A percentile compares a stretch with the other conserved stretches of the same genome.
Conservation (phyloP, 345 rosid species). For the Raphanus raphanistrum region DNA sequence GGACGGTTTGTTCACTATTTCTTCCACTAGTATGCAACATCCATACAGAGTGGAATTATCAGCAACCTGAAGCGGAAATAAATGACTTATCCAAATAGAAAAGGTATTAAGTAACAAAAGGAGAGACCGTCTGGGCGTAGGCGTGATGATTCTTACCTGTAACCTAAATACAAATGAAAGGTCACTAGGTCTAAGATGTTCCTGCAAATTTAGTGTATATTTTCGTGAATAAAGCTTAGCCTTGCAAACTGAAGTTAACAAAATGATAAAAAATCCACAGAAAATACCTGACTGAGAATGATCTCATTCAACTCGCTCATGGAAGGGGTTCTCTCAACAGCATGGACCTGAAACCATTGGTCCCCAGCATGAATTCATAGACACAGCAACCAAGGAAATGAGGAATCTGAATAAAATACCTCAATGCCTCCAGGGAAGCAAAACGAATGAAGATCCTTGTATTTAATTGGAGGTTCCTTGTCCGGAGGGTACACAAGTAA, state of each 20-base stretch:
- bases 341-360: constrained; percentile 64
- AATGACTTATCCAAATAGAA: constrained; percentile 16
- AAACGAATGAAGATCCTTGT: constrained; percentile 87
- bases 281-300: constrained; percentile 79
- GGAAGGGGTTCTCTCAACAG: constrained; percentile 91
- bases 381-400: neutral
- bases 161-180: constrained; percentile 87
- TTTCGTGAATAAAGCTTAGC: neutral
- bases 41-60: constrained; percentile 92
- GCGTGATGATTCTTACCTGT: constrained; percentile 57
- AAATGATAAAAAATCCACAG: constrained; percentile 9
- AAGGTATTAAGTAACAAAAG: neutral
- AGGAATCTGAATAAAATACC: constrained; percentile 43
- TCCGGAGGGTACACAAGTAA: constrained; percentile 90
- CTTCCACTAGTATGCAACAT: constrained; percentile 88
- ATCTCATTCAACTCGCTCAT: constrained; percentile 96
- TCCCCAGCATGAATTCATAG: neutral
- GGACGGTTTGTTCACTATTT: constrained; percentile 86
- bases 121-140: neutral
- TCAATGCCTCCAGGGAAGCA: constrained; percentile 95
- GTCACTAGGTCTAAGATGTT: constrained; percentile 87
- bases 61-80: constrained; percentile 62
- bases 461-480: constrained; percentile 72
- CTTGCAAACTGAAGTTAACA: constrained; percentile 10
- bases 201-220: constrained; percentile 55